Base-by-base conservation (phyloP, 805 yeast species). In the Pichia deserticola region DNA sequence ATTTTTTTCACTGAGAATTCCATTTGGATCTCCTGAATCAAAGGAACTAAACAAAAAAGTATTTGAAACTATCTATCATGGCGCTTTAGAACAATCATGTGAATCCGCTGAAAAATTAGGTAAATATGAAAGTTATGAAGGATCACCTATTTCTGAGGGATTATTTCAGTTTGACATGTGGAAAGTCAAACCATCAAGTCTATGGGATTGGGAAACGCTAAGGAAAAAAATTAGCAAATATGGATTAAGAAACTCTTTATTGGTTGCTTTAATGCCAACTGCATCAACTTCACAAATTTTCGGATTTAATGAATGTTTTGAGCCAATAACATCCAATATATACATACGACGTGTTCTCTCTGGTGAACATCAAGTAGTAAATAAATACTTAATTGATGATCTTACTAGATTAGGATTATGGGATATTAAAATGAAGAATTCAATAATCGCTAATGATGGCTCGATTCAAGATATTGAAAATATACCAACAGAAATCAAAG, bases 21-120 rank as follows among this genome's bases (percentile, higher is more conserved):
- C 97, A 40, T 92, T 90, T 65, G 97, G 89, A 57, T 86, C 95
- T 36, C 70, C 74, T 34, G 85, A 79, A 60, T 97, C 98, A 13
- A 79, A 78, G 64, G 68, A 71, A 52, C 72, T 92, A 53, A 92
- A 92, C 69, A 73, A 77, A 48, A 90, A 87, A 68, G 89, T 92
- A 51, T 92, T 90, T 67, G 98, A 92, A 73, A 92, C 98, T 28
- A 88, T 92, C 40, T 92, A 92, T 68, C 98, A 92, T 66, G 98
- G 86, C 40, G 89, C 96, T 30, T 73, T 90, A 40, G 97, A 89
- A 71, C 79, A 89, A 29, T 90, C 97, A 9, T 68, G 81, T 51
- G 97, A 92, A 67, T 68, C 90, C 47, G 96, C 98, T 5, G 59
- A 67, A 49, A 70, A 65, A 49, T 69, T 75, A 20, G 97, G 97